These are phyloP conservation scores for Chytriomyces sp. DNA, from an alignment of 192 early-diverging fungal species.

Conservation along the genomic window DNA sequence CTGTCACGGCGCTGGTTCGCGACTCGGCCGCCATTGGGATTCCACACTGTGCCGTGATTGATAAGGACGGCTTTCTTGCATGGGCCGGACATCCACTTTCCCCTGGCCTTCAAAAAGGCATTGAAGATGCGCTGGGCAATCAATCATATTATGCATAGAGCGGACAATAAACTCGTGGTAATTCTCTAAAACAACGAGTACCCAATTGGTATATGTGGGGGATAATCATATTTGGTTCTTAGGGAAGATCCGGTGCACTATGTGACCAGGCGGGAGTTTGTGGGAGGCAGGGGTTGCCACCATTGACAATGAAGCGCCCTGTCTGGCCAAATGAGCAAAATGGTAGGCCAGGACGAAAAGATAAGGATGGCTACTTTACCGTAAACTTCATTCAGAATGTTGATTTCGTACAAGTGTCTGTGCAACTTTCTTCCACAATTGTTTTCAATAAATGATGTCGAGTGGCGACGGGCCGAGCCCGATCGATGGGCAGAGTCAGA, in stretches of 20 bases:
- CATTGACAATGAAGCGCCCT: too few relatives aligned
- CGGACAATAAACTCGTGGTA: too few relatives aligned
- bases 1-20: slow-evolving; percentile 34
- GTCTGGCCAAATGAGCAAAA: too few relatives aligned
- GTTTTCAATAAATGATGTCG: neutral
- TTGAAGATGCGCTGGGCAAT: neutral
- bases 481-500: slow-evolving; percentile 12
- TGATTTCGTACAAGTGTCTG: neutral
- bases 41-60: slow-evolving; percentile 51
- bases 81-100: slow-evolving; percentile 56
- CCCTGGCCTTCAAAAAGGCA: slow-evolving; percentile 31
- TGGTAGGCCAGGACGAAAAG: too few relatives aligned
- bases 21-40: slow-evolving; percentile 54
- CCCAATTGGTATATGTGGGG: too few relatives aligned
- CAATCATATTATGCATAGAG: too few relatives aligned
- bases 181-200: too few relatives aligned
- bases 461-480: neutral
- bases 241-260: too few relatives aligned
- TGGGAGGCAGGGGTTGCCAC: too few relatives aligned
- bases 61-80: slow-evolving; percentile 46
- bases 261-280: too few relatives aligned
- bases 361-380: too few relatives aligned
- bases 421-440: neutral
- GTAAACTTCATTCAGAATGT: neutral
- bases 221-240: too few relatives aligned